Conservation (phyloP, 768 basidiomycete genomes). For the Imleria badia region DNA sequence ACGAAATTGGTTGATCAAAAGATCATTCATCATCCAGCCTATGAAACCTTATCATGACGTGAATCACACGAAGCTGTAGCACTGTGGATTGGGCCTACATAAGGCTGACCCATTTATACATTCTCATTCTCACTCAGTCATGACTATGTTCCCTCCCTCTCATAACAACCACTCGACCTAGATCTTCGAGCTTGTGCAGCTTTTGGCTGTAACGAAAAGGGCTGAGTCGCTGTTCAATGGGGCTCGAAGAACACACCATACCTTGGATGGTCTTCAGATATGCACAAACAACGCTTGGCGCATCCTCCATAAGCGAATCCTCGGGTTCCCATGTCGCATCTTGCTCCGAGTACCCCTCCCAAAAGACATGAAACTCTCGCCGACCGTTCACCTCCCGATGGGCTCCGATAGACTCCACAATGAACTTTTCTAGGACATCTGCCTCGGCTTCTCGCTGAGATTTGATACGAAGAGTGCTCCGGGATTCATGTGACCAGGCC, state of each 20-base stretch:
- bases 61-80: background rate
- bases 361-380: constrained; percentile 49
- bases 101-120: constrained; percentile 1
- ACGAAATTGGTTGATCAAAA: constrained; percentile 1
- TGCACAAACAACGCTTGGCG: constrained; percentile 42
- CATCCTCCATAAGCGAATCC: constrained; percentile 45
- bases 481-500: constrained; percentile 55
- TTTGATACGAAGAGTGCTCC: constrained; percentile 42
- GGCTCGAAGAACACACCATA: background rate
- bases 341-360: constrained; percentile 51
- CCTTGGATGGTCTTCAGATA: constrained; percentile 33
- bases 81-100: constrained; percentile 7
- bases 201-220: constrained; percentile 3
- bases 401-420: constrained; percentile 39
- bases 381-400: constrained; percentile 39
- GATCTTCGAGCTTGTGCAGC: background rate
- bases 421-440: constrained; percentile 40
- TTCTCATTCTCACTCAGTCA: constrained; percentile 10
- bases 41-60: constrained; percentile 18
- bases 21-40: background rate
- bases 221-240: background rate
- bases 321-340: constrained; percentile 64
- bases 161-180: background rate
- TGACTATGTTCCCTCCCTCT: background rate
- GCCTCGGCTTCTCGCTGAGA: constrained; percentile 33